These are phyloP conservation scores for Nothomitra cinnamomea DNA, from an alignment of 2,329 filamentous ascomycete species.

Conservation along the genomic window DNA sequence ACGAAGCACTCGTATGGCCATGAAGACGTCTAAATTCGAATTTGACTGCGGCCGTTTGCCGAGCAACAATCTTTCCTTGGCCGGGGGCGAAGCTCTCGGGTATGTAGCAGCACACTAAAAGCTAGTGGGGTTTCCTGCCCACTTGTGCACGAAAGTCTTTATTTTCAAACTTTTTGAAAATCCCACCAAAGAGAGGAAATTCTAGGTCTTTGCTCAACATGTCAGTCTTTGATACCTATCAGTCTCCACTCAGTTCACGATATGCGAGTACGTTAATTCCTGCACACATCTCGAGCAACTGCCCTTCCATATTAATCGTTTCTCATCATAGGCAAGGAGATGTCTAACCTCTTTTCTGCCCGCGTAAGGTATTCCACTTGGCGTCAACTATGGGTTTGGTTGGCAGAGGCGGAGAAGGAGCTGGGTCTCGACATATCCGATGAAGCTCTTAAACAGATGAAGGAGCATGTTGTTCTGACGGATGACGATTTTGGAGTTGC, in stretches of 20 bases:
- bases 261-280: constrained; percentile 43
- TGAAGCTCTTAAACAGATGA: constrained; percentile 65
- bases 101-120: too few species aligned
- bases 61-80: too few species aligned
- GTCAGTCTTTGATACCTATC: constrained; percentile 35
- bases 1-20: too few species aligned
- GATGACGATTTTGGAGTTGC: constrained; percentile 89
- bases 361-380: constrained; percentile 60
- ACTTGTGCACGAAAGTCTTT: too few species aligned
- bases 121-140: too few species aligned
- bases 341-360: constrained; percentile 65
- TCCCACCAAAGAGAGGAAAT: neutral
- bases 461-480: constrained; percentile 62
- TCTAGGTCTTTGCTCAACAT: neutral
- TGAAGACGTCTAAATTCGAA: too few species aligned
- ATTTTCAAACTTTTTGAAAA: neutral
- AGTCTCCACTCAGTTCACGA: constrained; percentile 52
- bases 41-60: too few species aligned
- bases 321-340: constrained; percentile 33
- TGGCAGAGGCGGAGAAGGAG: constrained; percentile 59
- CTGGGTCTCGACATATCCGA: constrained; percentile 16
- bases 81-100: too few species aligned
- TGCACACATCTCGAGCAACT: neutral
- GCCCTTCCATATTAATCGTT: neutral
- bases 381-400: constrained; percentile 71